Percentiles rank a stretch among this genome's conserved stretches.
Conservation (phyloP, 768 basidiomycete species). For the Lyophyllum semitale region DNA sequence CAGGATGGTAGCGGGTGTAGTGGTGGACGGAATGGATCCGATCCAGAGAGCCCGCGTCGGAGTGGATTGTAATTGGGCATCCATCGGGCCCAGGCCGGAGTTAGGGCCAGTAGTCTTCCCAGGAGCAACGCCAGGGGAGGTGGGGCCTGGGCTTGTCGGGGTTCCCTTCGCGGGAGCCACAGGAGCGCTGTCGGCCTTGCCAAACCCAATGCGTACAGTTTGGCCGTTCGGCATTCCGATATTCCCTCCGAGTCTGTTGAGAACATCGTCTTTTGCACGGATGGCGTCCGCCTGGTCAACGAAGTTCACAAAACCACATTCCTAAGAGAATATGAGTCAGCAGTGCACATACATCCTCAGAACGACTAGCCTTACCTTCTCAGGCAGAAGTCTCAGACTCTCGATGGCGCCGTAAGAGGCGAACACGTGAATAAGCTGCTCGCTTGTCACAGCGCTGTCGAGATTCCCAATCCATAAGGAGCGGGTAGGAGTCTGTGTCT, state of each 20-base stretch:
- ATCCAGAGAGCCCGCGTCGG: slow-evolving; percentile 98
- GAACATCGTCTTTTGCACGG: slow-evolving; percentile 95
- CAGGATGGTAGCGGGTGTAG: slow-evolving; percentile 91
- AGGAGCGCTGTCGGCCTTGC: slow-evolving; percentile 96
- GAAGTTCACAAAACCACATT: slow-evolving; percentile 99
- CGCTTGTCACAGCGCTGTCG: slow-evolving; percentile 91
- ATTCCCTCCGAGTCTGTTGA: slow-evolving; percentile 92
- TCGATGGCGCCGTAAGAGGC: slow-evolving; percentile 97
- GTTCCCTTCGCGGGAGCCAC: slow-evolving; percentile 84
- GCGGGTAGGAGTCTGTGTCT: slow-evolving; percentile 91
- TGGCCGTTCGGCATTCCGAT: slow-evolving; percentile 95
- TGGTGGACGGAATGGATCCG: slow-evolving; percentile 93
- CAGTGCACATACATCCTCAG: slow-evolving; percentile 8
- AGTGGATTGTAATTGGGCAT: slow-evolving; percentile 84
- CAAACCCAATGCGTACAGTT: slow-evolving; percentile 96
- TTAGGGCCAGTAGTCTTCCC: slow-evolving; percentile 49
- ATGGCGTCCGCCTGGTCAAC: slow-evolving; percentile 96
- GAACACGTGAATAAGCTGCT: slow-evolving; percentile 94
- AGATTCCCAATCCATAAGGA: slow-evolving; percentile 99
- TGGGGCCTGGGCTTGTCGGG: slow-evolving; percentile 62
- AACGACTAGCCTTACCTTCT: slow-evolving; percentile 68
- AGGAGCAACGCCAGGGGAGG: slow-evolving; percentile 55
- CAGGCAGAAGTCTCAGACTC: slow-evolving; percentile 89
- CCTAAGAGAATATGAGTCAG: slow-evolving; percentile 45
- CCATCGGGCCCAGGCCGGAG: slow-evolving; percentile 67